Conservation (phyloP, 345 rosid genomes). For the Eucalyptus urophylla region DNA sequence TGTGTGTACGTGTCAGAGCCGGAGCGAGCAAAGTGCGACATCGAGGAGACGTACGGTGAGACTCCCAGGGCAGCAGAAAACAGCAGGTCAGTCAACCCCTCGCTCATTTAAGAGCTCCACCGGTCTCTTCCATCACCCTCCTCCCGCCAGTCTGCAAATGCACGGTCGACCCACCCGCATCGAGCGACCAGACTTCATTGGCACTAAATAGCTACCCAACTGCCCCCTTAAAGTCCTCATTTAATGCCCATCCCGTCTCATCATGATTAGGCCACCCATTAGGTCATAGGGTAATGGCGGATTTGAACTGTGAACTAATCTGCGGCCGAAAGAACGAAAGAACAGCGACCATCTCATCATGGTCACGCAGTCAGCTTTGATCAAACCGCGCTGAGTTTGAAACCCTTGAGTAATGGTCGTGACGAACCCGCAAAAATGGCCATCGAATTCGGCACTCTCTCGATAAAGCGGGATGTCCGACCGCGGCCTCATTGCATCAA, state of each 20-base stretch:
- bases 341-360: background rate
- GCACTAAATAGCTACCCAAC: background rate
- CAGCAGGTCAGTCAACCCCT: background rate
- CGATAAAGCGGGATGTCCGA: background rate
- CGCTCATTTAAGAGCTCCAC: background rate
- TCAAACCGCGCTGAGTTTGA: background rate
- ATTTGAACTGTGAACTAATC: background rate
- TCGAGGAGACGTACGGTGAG: background rate
- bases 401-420: background rate
- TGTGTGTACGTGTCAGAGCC: background rate
- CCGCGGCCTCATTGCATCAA: no score
- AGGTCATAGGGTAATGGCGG: background rate
- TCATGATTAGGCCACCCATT: background rate
- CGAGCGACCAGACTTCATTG: background rate
- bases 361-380: background rate
- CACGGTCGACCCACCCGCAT: no score
- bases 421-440: background rate
- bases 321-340: background rate
- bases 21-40: background rate
- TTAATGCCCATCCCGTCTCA: background rate
- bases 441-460: background rate
- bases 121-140: background rate
- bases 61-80: background rate
- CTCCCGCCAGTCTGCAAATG: background rate
- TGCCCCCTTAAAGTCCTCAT: background rate